Percentiles rank a stretch among this genome's conserved stretches.
phyloP scores from a whole-genome alignment of 805 yeast species.

The Starmerella kuoi region DNA sequence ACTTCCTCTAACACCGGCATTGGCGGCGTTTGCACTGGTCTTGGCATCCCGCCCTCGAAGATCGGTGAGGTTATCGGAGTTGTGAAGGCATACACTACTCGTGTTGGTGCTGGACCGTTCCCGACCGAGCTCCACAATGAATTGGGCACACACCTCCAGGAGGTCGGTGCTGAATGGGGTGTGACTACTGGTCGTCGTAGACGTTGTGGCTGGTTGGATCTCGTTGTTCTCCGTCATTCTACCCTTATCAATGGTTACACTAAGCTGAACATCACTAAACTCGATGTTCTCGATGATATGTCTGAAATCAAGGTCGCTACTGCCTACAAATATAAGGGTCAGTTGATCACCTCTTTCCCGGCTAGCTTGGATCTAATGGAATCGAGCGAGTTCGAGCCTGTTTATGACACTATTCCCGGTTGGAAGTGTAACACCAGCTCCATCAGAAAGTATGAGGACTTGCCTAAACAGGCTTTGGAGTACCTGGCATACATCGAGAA shows the following conservation, averaged over 20 bases:
- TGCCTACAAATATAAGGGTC: conserved; percentile 68
- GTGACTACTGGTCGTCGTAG: conserved; percentile 98
- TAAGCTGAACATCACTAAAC: conserved; percentile 79
- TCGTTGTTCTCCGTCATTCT: conserved; percentile 87
- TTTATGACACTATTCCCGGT: conserved; percentile 83
- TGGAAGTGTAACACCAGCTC: conserved; percentile 80
- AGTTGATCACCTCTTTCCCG: conserved; percentile 70
- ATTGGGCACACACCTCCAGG: conserved; percentile 75
- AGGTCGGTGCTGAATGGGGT: conserved; percentile 90
- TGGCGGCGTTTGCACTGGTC: conserved; percentile 95
- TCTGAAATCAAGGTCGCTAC: conserved; percentile 81
- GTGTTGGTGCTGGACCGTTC: conserved; percentile 99
- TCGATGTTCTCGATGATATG: conserved; percentile 87
- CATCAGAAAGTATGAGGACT: conserved; percentile 54
- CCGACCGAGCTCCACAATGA: conserved; percentile 91
- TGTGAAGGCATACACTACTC: conserved; percentile 94
- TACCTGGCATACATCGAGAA: conserved; percentile 81
- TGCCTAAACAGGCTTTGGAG: conserved; percentile 78
- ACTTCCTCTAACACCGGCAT: conserved; percentile 93
- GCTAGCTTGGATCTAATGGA: conserved; percentile 76
- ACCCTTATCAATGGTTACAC: conserved; percentile 91
- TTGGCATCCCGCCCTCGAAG: conserved; percentile 85
- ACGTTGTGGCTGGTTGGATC: conserved; percentile 98
- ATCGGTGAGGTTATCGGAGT: conserved; percentile 83
- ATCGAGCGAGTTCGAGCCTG: conserved; percentile 65